These are phyloP conservation scores for Trichoderma polysporum DNA, from an alignment of 2,329 filamentous ascomycete genomes.

Conservation along the genomic window DNA sequence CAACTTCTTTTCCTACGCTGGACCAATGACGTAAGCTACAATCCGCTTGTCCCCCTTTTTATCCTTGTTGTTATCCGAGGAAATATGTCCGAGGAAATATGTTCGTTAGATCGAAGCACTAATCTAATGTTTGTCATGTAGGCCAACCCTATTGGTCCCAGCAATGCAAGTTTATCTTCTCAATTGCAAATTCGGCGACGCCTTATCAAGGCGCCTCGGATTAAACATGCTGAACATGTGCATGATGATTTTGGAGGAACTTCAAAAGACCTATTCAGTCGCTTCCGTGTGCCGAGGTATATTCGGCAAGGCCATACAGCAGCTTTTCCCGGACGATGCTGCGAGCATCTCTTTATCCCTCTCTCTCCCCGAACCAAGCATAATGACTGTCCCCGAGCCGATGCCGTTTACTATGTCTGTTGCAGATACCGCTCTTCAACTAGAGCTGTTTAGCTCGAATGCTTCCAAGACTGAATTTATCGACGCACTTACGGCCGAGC, in stretches of 20 bases:
- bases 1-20: conserved; percentile 4
- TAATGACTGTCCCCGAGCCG: not conserved
- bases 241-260: conserved; percentile 17
- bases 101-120: too few relatives aligned
- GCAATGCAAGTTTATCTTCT: conserved; percentile 17
- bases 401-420: not conserved
- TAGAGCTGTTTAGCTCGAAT: conserved; percentile 6
- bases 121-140: not conserved
- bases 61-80: too few relatives aligned
- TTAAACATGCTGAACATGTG: conserved; percentile 18
- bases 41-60: not conserved
- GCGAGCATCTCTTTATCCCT: conserved; percentile 2
- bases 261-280: conserved; percentile 12
- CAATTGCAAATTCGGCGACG: conserved; percentile 17
- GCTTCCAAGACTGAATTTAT: conserved; percentile 10
- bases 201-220: conserved; percentile 1
- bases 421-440: not conserved
- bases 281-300: conserved; percentile 17
- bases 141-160: not conserved
- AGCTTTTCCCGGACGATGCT: conserved; percentile 13
- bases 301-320: conserved; percentile 15
- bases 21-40: conserved; percentile 7
- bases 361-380: not conserved
- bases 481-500: conserved; percentile 10
- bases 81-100: not conserved